Evolutionary conservation across 2,329 filamentous ascomycete genomes (phyloP), one percentile per base, ranked within the genome.

Genomic region (Pseudocercospora eumusae): DNA sequence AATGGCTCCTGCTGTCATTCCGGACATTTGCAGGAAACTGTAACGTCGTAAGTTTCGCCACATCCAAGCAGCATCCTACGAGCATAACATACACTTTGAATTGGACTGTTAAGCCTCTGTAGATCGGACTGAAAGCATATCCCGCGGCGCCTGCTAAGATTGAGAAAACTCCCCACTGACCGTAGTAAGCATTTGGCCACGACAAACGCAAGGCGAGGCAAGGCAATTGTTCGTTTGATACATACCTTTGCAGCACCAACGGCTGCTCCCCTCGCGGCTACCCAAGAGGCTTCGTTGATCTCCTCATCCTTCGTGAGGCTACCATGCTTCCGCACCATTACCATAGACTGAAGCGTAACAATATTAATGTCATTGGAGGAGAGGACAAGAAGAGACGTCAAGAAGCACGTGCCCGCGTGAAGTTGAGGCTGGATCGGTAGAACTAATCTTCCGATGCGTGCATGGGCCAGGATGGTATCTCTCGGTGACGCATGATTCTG

Each of bases 11-110:
- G 91, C 71, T n/a, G 90, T 87, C 90, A 93, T 93, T 63, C 86
- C 88, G n/a, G 88, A 90, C 88, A 92, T 91, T 75, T 92, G 89
- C 15, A 93, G 80, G 73, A 91, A 93, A 28, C 90, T 93, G 70
- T 44, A 25, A 54, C 11, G 57, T n/a, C 15, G 25, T 28, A 28
- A 28, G 47, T 52, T 10, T 52, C 11, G 47, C 11, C 20, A 52
- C 31, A 9, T 25, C 21, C 21, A 13, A 25, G 15, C 10, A 21
- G 13, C 8, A 21, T 52, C 21, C 25, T 40, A 36, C 28, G 52
- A 40, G 31, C 25, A 40, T 1, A 18, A 78, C 85, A 71, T 82
- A 91, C 88, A 89, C 86, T 79, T 91, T 91, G 77, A 91, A 91
- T 73, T 91, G 89, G 55, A 91, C 79, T 1, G 89, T 92, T 64